Evolutionary conservation across 1,139 yeast species (phyloP).

Genomic region (Pneumocystis oryctolagi): DNA sequence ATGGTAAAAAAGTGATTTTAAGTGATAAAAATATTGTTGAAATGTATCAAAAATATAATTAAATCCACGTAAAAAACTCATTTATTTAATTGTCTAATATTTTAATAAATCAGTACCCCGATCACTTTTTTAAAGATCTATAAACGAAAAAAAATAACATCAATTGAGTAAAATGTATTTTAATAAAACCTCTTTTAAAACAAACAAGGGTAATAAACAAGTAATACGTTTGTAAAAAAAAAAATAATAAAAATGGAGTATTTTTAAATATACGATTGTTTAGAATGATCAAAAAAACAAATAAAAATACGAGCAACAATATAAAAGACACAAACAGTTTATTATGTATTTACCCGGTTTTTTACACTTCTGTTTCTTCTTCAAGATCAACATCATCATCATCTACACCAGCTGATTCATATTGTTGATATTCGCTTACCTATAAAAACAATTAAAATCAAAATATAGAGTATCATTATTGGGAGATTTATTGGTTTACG

Average conservation of each 20-base stretch:
- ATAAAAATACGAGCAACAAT: not conserved
- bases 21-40: not conserved
- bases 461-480: not conserved
- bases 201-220: too few relatives aligned
- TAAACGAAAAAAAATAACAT: too few relatives aligned
- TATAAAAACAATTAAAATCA: not conserved
- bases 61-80: not conserved
- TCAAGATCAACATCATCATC: conserved; percentile 25
- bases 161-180: too few relatives aligned
- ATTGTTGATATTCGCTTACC: conserved; percentile 31
- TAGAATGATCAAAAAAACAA: not conserved
- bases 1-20: not conserved
- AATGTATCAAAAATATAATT: not conserved
- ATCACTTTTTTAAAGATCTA: too few relatives aligned
- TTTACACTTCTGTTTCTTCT: conserved; percentile 18
- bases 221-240: too few relatives aligned
- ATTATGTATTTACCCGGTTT: not conserved
- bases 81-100: not conserved
- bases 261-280: not conserved
- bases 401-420: conserved; percentile 30
- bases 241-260: too few relatives aligned
- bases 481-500: not conserved
- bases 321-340: not conserved
- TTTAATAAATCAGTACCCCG: not conserved
- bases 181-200: too few relatives aligned